Percentiles rank a stretch among this genome's conserved stretches.
Conservation (phyloP, 108 stramenopile species). For the Nannochloropsis salina region DNA sequence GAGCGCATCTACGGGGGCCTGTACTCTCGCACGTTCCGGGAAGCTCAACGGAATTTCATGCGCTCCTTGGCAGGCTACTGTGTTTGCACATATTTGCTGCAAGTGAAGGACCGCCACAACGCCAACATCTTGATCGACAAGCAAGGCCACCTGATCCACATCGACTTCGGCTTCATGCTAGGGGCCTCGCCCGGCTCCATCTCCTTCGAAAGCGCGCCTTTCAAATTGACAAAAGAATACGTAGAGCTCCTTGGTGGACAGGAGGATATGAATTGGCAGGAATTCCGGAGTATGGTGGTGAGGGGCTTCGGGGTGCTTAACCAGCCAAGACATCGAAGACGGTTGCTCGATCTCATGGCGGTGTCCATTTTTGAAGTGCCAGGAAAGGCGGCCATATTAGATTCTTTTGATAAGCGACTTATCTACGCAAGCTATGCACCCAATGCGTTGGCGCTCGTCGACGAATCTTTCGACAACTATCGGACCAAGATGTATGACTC, state of each 20-base stretch:
- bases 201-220: conserved; percentile 69
- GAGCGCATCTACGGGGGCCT: conserved; percentile 65
- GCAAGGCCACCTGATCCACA: conserved; percentile 69
- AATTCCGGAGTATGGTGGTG: neutral
- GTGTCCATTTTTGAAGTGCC: neutral
- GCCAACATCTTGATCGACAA: conserved; percentile 90
- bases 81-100: conserved; percentile 85
- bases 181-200: conserved; percentile 86
- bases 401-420: neutral
- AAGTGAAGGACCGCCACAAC: conserved; percentile 95
- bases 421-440: neutral
- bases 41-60: conserved; percentile 52
- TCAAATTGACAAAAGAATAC: conserved; percentile 68
- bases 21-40: conserved; percentile 35
- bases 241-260: conserved; percentile 53
- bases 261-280: conserved; percentile 32
- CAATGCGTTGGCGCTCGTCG: neutral
- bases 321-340: neutral
- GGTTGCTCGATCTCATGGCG: conserved; percentile 8
- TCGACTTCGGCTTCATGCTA: conserved; percentile 95
- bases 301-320: neutral
- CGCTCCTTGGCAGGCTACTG: conserved; percentile 49
- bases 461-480: conserved; percentile 16
- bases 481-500: conserved; percentile 4
- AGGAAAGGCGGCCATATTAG: neutral